Percentiles rank a stretch among this genome's conserved stretches.
Conservation (phyloP, 805 yeast species). For the Teunomyces aglyptinius region DNA sequence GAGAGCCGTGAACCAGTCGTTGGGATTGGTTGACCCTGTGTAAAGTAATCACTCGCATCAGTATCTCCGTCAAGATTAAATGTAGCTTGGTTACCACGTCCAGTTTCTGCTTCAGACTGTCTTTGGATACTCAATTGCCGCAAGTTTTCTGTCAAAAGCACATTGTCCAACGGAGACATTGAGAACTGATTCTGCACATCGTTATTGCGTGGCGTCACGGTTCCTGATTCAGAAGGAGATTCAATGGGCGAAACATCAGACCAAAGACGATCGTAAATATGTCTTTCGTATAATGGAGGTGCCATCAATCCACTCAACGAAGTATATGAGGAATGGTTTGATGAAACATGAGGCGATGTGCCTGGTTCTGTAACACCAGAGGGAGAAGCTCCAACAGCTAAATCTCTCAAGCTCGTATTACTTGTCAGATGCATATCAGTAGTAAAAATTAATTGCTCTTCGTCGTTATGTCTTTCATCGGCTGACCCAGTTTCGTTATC, state of each 20-base stretch:
- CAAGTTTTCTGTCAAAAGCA: conserved; percentile 50
- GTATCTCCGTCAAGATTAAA: conserved; percentile 34
- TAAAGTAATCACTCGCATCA: conserved; percentile 33
- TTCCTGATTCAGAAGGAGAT: conserved; percentile 44
- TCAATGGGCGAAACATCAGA: conserved; percentile 56
- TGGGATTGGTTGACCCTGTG: conserved; percentile 13
- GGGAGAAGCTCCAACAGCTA: conserved; percentile 10
- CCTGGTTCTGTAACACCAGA: background rate
- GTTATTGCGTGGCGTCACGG: conserved; percentile 32
- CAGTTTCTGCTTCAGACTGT: conserved; percentile 35
- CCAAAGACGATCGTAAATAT: conserved; percentile 79
- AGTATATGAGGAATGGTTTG: conserved; percentile 29
- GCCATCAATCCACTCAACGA: conserved; percentile 54
- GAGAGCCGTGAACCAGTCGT: conserved; percentile 2
- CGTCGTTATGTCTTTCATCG: background rate
- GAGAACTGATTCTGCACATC: conserved; percentile 24
- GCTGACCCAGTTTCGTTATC: conserved; percentile 12
- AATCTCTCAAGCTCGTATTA: conserved; percentile 23
- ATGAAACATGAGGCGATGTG: conserved; percentile 5
- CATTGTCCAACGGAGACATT: conserved; percentile 40
- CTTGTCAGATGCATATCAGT: conserved; percentile 18
- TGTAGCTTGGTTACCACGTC: conserved; percentile 29
- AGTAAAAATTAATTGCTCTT: conserved; percentile 32
- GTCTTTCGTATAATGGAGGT: conserved; percentile 83
- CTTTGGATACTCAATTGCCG: conserved; percentile 50